Evolutionary conservation across 371 early-diverging fungal genomes (phyloP), one percentile per base, ranked within the genome.

Genomic region (Mortierella sp.): DNA sequence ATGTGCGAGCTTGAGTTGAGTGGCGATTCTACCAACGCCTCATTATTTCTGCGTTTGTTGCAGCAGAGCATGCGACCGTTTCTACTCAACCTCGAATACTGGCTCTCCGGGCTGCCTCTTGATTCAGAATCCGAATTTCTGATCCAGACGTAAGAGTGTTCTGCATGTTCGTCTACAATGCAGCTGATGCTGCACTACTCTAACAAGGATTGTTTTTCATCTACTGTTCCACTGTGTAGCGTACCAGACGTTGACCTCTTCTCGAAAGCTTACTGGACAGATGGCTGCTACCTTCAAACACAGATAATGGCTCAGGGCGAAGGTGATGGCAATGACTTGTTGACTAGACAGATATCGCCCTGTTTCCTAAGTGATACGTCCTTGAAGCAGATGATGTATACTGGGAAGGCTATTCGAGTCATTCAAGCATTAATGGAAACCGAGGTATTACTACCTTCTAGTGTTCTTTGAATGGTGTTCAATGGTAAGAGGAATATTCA

Each of bases 351-450:
- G 24, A 46, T 69, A 12, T 30, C 31, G 1, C 76, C 70, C 13
- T 60, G 66, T 26, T 76, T 76, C 46, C n/a, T 76, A 4, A 23
- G 21, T 7, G 52, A 58, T 0, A 13, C n/a, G 6, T 46, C 61
- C 1, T 31, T 76, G 16, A 47, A 58, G 3, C 65, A 60, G 45
- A 46, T 69, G 8, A 9, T 76, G 13, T 76, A 76, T 12, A 64
- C 64, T 5, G 76, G 76, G 1, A 76, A 76, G 27, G 76, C 76
- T n/a, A 57, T 69, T 51, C 76, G 70, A 3, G 65, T 69, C 26
- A 30, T 55, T 1, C 59, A 64, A 14, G 47, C 58, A 2, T 41
- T 65, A 28, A 23, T 42, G 38, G 24, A 57, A 3, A 7, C 52
- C 12, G 70, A 76, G 58, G 76, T 65, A 63, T 24, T n/a, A 21